Base-by-base conservation (phyloP, 164 flowering plant species). In the Umbilicus rupestris region DNA sequence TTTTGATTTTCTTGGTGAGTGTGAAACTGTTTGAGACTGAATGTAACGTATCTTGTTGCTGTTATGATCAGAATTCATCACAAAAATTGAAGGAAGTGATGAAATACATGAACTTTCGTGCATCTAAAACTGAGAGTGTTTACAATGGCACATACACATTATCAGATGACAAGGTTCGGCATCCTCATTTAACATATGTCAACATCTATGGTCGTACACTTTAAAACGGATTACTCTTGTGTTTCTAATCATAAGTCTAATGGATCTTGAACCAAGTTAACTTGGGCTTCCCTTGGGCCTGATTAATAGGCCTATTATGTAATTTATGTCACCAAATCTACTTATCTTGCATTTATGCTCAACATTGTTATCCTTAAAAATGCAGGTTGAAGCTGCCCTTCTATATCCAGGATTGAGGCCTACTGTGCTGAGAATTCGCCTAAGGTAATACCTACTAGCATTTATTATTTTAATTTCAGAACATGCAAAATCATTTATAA, bases 371-470 rank as follows among this genome's bases (percentile, higher is more conserved):
- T 35, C 16, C 7, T n/a, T 70, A 33, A 39, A 49, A 68, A 77
- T 77, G 57, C 85, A 94, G 99, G 81, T 91, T 78, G 96, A 89
- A 75, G 96, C 93, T 73, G 97, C 99, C 71, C 73, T 89, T 59
- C 64, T 94, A 64, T 94, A 94, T 78, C 96, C 99, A 39, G 97
- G 97, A 28, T 31, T 81, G 85, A 88, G 96, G 57, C 97, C 90
- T 49, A 95, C 99, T 70, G 93, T 92, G 47, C 73, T 81, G 74
- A 87, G 97, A 70, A 84, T 89, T 73, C 96, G 92, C 62, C 73
- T 89, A 73, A 92, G 99, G 99, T 90, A 74, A 17, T 68, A 5
- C 35, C 16, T 52, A 12, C 24, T 0, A 55, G 31, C 30, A 29
- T 19, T 26, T 39, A n/a, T 15, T 47, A 20, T 39, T 41, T 42